These are phyloP conservation scores for Aureoboletus auriporus DNA, from an alignment of 768 basidiomycete species.

Conservation along the genomic window DNA sequence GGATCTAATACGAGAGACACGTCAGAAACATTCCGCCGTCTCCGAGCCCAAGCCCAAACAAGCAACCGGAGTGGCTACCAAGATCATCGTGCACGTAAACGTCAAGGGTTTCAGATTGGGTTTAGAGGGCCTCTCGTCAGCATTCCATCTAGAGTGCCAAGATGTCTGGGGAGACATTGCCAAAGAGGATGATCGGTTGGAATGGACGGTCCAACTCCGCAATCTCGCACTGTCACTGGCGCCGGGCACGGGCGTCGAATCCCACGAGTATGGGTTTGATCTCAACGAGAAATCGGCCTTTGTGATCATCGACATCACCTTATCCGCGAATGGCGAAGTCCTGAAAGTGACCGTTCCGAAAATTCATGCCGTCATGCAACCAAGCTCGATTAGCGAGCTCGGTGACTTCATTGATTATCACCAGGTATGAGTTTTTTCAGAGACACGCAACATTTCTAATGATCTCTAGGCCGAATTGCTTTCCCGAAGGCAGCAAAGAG, in stretches of 20 bases:
- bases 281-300: constrained; percentile 74
- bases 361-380: constrained; percentile 91
- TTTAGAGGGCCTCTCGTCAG: constrained; percentile 69
- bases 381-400: constrained; percentile 86
- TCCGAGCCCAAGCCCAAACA: constrained; percentile 6
- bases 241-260: constrained; percentile 41
- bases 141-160: constrained; percentile 70
- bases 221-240: constrained; percentile 84
- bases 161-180: constrained; percentile 63
- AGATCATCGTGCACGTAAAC: constrained; percentile 52
- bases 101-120: constrained; percentile 81
- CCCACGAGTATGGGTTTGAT: constrained; percentile 43
- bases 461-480: constrained; percentile 64
- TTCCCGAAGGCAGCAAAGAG: constrained; percentile 68
- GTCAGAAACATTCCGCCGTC: constrained; percentile 26
- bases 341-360: constrained; percentile 61
- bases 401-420: constrained; percentile 86
- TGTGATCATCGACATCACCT: constrained; percentile 72
- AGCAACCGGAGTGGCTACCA: constrained; percentile 16
- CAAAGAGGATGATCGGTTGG: constrained; percentile 37
- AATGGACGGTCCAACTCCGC: constrained; percentile 68
- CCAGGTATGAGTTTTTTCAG: constrained; percentile 45
- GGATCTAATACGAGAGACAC: constrained; percentile 59
- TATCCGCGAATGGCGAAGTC: constrained; percentile 31
- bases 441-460: constrained; percentile 5